A percentile compares a stretch with the other conserved stretches of the same genome.
Evolutionary conservation across 129 eudicot genomes (phyloP).

Genomic region (Arctium lappa): DNA sequence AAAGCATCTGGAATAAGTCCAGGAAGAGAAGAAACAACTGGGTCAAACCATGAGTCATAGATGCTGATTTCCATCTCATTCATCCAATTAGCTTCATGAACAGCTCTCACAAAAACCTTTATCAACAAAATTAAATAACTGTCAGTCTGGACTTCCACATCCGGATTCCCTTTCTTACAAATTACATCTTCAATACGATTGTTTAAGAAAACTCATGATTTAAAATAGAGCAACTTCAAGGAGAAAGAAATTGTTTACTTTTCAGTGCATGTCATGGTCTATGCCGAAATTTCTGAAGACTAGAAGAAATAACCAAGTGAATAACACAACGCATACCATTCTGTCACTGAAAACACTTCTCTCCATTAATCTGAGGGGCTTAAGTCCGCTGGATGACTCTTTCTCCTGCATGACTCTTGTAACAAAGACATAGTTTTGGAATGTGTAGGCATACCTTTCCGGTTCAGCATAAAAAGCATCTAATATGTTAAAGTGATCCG

Average conservation of each 20-base stretch:
- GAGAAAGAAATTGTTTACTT: no score
- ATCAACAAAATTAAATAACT: background rate
- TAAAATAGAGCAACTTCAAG: no score
- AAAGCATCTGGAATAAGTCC: no score
- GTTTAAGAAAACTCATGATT: no score
- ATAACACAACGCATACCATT: conserved; percentile 35
- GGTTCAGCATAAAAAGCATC: conserved; percentile 79
- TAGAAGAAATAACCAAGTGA: no score
- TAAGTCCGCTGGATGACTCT: conserved; percentile 63
- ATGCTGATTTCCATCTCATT: conserved; percentile 85
- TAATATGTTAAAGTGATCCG: conserved; percentile 64
- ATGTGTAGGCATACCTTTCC: conserved; percentile 68
- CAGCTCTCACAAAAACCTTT: conserved; percentile 84
- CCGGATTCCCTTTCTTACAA: no score
- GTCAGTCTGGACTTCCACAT: background rate
- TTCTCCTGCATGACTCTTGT: conserved; percentile 83
- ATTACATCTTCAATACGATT: no score
- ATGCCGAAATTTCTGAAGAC: no score
- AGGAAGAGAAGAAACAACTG: background rate
- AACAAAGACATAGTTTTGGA: conserved; percentile 75
- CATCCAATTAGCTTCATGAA: conserved; percentile 89
- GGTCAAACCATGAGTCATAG: conserved; percentile 81
- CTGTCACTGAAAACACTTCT: conserved; percentile 82
- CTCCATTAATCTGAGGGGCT: conserved; percentile 80
- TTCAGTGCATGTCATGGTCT: no score